These are phyloP conservation scores for Trametes cubensis DNA, from an alignment of 768 basidiomycete species.

Conservation along the genomic window DNA sequence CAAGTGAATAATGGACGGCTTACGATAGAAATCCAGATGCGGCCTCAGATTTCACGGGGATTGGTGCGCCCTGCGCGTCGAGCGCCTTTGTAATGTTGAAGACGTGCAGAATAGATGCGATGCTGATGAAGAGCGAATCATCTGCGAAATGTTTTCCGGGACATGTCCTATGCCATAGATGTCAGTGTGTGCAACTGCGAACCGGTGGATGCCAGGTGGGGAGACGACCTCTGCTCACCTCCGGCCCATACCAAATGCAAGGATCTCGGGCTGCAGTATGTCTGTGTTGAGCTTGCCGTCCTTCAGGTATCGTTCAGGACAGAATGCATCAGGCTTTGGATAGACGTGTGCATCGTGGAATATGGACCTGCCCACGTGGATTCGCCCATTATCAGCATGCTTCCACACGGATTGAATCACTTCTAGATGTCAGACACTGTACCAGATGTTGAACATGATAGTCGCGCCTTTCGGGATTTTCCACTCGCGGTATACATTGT, in stretches of 20 bases:
- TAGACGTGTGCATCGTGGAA: slow-evolving; percentile 50
- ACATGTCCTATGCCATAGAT: slow-evolving; percentile 14
- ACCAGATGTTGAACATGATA: slow-evolving; percentile 11
- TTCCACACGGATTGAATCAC: no score
- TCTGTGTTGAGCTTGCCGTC: slow-evolving; percentile 18
- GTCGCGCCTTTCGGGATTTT: slow-evolving; percentile 40
- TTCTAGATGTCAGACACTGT: no score
- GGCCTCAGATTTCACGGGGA: background rate
- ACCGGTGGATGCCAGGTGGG: no score
- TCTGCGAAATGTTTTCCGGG: slow-evolving; percentile 23
- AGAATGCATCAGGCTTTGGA: slow-evolving; percentile 50
- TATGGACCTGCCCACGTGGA: slow-evolving; percentile 45
- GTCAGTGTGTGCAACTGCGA: no score
- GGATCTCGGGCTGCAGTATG: slow-evolving; percentile 5
- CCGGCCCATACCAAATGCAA: slow-evolving; percentile 34
- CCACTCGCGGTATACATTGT: slow-evolving; percentile 43
- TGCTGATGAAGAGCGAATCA: slow-evolving; percentile 17
- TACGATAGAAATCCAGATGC: slow-evolving; percentile 19
- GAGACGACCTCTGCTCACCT: background rate
- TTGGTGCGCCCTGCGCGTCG: slow-evolving; percentile 14
- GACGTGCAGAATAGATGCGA: slow-evolving; percentile 20
- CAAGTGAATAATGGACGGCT: no score
- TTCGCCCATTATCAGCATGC: no score
- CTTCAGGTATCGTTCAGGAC: slow-evolving; percentile 52
- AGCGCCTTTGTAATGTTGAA: slow-evolving; percentile 15